Evolutionary conservation across 2,329 filamentous ascomycete genomes (phyloP).

Genomic region (Aspergillus neoniger): DNA sequence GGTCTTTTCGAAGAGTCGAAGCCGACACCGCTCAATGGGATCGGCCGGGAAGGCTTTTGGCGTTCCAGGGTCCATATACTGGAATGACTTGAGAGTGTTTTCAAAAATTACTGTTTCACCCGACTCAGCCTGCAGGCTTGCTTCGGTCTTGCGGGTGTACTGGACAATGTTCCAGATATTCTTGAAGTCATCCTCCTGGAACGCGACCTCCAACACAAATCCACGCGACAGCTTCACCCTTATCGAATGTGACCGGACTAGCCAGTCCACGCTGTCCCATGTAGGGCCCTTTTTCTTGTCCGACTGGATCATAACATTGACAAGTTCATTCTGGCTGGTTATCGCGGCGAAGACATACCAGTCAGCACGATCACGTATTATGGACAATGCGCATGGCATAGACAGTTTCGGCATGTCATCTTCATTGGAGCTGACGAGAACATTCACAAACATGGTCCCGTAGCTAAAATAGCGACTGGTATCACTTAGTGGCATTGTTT

Average conservation of each 20-base stretch:
- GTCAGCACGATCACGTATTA: slow-evolving; percentile 69
- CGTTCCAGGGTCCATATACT: slow-evolving; percentile 75
- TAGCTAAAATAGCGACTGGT: slow-evolving; percentile 74
- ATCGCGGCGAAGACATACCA: slow-evolving; percentile 71
- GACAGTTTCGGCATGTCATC: slow-evolving; percentile 68
- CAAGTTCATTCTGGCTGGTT: slow-evolving; percentile 74
- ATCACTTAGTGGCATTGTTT: slow-evolving; percentile 76
- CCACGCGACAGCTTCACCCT: slow-evolving; percentile 72
- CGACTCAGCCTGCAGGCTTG: slow-evolving; percentile 65
- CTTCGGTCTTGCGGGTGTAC: slow-evolving; percentile 75
- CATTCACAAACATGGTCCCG: slow-evolving; percentile 73
- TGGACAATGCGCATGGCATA: slow-evolving; percentile 74
- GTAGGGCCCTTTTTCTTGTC: slow-evolving; percentile 68
- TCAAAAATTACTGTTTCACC: slow-evolving; percentile 73
- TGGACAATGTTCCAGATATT: slow-evolving; percentile 82
- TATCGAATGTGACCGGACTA: slow-evolving; percentile 65
- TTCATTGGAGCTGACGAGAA: slow-evolving; percentile 68
- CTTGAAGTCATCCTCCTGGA: slow-evolving; percentile 75
- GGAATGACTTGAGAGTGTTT: slow-evolving; percentile 70
- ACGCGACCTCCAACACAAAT: slow-evolving; percentile 70
- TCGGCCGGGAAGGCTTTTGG: slow-evolving; percentile 76
- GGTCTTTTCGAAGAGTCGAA: slow-evolving; percentile 73
- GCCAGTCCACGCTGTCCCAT: slow-evolving; percentile 84
- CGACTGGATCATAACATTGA: slow-evolving; percentile 72
- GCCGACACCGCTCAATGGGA: slow-evolving; percentile 67